Base-by-base conservation (phyloP, 306 rosid genomes). In the Quercus parvula region DNA sequence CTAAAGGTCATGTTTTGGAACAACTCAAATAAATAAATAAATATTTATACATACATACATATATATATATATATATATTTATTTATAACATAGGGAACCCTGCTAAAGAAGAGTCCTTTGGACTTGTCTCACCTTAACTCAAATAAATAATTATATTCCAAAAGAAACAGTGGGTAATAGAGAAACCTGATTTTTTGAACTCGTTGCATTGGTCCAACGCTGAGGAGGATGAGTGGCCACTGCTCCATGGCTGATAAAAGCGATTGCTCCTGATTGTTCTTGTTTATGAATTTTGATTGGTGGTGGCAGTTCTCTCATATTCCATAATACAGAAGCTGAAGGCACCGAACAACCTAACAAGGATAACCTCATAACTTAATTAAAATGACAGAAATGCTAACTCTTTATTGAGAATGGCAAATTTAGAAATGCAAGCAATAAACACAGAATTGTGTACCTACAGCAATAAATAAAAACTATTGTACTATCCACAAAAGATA, bases 271-370 rank as follows among this genome's bases (percentile, higher is more conserved):
- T 22, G 90, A 77, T 78, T 90, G 84, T 76, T 88, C 88, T 58
- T 15, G 75, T 85, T 25, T 71, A 62, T 71, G 67, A 79, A 79
- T 68, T 27, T 73, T 70, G 49, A 74, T 77, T 7, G 80, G 84
- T 14, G 92, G 89, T 28, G 92, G 97, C 85, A 92, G 70, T 83
- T 88, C 94, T 85, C 94, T 87, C 75, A 86, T 87, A 55, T 87
- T 84, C 97, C 97, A 92, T 77, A 92, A 76, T 56, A 87, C 78
- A 82, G 79, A 85, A 72, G 94, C 91, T 14, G 97, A 88, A 14
- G 97, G 94, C 31, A 88, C 77, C 82, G 82, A 87, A 77, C 89
- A 87, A 56, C 97, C 94, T 92, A 75, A 44, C 52, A 79, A 73
- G 63, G 44, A 64, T 66, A 64, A 33, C 67, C 66, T 59, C 66